Base-by-base conservation (phyloP, 139 green algal species). In the Mesotaenium endlicherianum region DNA sequence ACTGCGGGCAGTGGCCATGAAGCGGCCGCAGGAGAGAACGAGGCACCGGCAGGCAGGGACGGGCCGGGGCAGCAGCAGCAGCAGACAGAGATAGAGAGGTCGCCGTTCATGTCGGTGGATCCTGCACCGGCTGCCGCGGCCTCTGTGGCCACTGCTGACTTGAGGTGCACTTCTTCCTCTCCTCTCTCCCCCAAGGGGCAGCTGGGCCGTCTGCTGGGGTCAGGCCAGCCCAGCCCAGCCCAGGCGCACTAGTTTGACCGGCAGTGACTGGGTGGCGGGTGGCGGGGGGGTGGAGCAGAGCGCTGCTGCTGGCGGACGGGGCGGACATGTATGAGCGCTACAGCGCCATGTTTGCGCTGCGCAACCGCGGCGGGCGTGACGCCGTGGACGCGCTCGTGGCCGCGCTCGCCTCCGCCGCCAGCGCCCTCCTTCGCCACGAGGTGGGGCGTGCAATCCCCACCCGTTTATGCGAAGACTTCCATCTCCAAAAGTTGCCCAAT, bases 271-370 rank as follows among this genome's bases (percentile, higher is more conserved):
- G 26, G 50, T 20, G 50, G 50, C 20, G 50, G 20, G 50, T 64
- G 50, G 50, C 50, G 50, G 26, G 50, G 50, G 20, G 26, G 53
- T 64, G 20, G 53, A 26, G 20, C 79, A 85, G 79, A 41, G 36
- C 17, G 0, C 68, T 86, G 36, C 77, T 98, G 49, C 70, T 98
- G 43, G 89, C 97, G 72, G 93, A 97, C 58, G 20, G 76, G 3
- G 77, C 44, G 5, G 86, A 87, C 45, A 95, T 98, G 84, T 98
- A 95, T 75, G 90, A 96, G 83, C 89, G 95, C 16, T 99, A 99
- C 74, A 85, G 87, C 2, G 97, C 96, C 39, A 89, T 99, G 74
- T 99, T 99, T 92, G 95, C 93, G 3, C 92, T 99, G 84, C 92
- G 97, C 36, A 97, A 98, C 85, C 95, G 96, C 8, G 94, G 94